phyloP scores from a whole-genome alignment of 495 filamentous ascomycete species.

The Penicillium canariense region DNA sequence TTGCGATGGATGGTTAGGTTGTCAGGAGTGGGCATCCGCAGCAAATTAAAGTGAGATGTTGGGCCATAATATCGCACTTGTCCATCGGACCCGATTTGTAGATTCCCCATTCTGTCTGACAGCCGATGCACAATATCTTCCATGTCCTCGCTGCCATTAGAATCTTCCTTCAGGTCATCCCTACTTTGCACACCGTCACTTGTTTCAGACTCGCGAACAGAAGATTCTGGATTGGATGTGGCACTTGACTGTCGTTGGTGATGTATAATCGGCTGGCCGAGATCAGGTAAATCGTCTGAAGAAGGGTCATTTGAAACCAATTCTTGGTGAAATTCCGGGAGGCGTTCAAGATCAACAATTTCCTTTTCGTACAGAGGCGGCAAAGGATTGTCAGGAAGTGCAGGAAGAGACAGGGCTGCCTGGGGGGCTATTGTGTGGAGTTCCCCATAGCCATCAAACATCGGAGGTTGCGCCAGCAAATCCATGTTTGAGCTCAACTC shows the following conservation, averaged over 20 bases:
- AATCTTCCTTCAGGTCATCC: neutral
- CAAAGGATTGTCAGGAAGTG: neutral
- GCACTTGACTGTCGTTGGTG: neutral
- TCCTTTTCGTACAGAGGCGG: neutral
- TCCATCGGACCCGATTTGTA: conserved; percentile 1
- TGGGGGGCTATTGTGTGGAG: neutral
- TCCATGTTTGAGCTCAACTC: conserved; percentile 1
- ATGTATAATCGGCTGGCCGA: neutral
- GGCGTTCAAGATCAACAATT: neutral
- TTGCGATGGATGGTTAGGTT: conserved; percentile 11
- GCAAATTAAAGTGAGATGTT: neutral
- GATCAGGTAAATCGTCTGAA: neutral
- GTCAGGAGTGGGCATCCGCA: conserved; percentile 6
- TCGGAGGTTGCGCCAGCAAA: neutral
- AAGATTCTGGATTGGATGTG: neutral
- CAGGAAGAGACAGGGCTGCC: neutral
- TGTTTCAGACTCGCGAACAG: neutral
- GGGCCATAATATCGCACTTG: conserved; percentile 5
- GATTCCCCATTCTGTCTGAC: conserved; percentile 1
- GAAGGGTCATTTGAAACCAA: neutral
- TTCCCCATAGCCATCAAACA: neutral
- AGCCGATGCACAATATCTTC: conserved; percentile 9
- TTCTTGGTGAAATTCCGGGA: neutral
- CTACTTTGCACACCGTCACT: neutral
- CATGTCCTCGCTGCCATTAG: neutral